These are phyloP conservation scores for Penicillium lividum DNA, from an alignment of 495 filamentous ascomycete genomes.

Conservation along the genomic window DNA sequence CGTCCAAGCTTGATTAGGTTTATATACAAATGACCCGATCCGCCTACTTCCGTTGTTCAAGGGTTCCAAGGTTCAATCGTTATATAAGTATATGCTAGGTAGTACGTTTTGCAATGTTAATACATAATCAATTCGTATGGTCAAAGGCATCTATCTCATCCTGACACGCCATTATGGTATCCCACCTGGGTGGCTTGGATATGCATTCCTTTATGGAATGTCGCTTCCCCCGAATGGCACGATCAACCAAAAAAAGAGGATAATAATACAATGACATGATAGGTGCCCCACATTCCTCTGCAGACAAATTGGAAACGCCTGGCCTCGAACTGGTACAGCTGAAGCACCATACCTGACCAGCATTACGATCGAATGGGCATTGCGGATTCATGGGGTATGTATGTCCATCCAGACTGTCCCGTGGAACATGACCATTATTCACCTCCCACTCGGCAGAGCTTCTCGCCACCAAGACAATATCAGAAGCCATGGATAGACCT, in stretches of 20 bases:
- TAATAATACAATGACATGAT: neutral
- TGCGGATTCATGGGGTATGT: constrained; percentile 1
- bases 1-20: constrained; percentile 5
- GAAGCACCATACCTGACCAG: constrained; percentile 6
- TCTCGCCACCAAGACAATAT: constrained; percentile 1
- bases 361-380: constrained; percentile 10
- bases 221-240: constrained; percentile 1
- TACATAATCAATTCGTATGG: neutral
- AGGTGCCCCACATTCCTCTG: constrained; percentile 9
- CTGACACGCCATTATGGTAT: neutral
- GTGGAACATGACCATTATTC: constrained; percentile 7
- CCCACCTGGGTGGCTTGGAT: neutral
- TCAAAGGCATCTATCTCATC: neutral
- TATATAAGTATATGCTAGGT: neutral
- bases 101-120: neutral
- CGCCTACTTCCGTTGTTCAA: constrained; percentile 16
- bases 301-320: neutral
- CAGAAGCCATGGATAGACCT: constrained; percentile 8
- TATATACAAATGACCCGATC: constrained; percentile 22
- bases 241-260: neutral
- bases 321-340: neutral
- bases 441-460: constrained; percentile 10
- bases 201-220: constrained; percentile 12
- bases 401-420: constrained; percentile 9
- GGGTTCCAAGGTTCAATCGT: too few relatives aligned